phyloP scores from a whole-genome alignment of 2,329 filamentous ascomycete species.

The Bisporella sp. region DNA sequence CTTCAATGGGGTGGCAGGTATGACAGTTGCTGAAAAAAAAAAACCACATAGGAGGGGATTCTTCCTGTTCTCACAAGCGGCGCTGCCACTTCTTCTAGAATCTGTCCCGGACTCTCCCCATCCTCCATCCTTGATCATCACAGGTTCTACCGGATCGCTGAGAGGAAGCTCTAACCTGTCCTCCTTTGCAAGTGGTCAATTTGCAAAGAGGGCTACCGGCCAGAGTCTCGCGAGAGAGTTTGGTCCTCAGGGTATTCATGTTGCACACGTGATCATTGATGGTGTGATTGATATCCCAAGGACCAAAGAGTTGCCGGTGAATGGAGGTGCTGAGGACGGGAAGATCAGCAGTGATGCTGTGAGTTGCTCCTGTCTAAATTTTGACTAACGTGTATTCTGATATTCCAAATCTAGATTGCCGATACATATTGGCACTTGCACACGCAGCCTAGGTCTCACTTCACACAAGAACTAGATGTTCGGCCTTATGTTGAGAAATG shows the following conservation, averaged over 20 bases:
- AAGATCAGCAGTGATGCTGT: conserved; percentile 73
- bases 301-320: conserved; percentile 45
- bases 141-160: conserved; percentile 75
- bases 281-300: conserved; percentile 77
- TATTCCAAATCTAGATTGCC: conserved; percentile 55
- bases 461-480: conserved; percentile 76
- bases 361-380: conserved; percentile 29
- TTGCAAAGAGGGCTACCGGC: conserved; percentile 65
- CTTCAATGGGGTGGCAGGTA: neutral
- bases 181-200: conserved; percentile 73
- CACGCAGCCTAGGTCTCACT: conserved; percentile 69
- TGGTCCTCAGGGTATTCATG: conserved; percentile 75
- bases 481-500: conserved; percentile 78
- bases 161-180: conserved; percentile 64
- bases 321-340: conserved; percentile 41
- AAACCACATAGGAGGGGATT: conserved; percentile 41
- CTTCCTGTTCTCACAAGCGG: conserved; percentile 67
- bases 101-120: conserved; percentile 46
- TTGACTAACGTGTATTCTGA: too few species aligned
- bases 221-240: conserved; percentile 79
- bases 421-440: conserved; percentile 76
- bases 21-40: neutral
- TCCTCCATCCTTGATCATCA: conserved; percentile 77
- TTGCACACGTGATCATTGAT: conserved; percentile 76
- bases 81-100: conserved; percentile 63